phyloP scores from a whole-genome alignment of 495 filamentous ascomycete genomes.

The Trichoderma erinaceum region DNA sequence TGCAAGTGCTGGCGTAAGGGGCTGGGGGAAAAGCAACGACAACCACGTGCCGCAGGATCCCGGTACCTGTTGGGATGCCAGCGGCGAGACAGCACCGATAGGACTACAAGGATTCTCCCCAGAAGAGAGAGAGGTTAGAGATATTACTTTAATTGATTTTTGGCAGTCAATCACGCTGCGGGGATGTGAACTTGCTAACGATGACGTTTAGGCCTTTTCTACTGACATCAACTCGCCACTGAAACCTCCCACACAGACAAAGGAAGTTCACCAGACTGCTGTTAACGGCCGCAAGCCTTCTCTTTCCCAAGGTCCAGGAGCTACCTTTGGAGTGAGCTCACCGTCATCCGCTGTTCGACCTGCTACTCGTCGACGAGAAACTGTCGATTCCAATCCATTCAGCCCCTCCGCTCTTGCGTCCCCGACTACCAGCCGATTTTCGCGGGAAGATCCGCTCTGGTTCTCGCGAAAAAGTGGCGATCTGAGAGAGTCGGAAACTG shows the following conservation, averaged over 20 bases:
- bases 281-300: slow-evolving; percentile 68
- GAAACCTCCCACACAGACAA: slow-evolving; percentile 74
- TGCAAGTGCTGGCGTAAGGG: slow-evolving; percentile 54
- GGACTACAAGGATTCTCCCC: slow-evolving; percentile 69
- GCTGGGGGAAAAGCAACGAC: slow-evolving; percentile 75
- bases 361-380: slow-evolving; percentile 72
- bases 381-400: slow-evolving; percentile 71
- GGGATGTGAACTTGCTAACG: background rate
- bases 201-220: slow-evolving; percentile 55
- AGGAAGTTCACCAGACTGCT: slow-evolving; percentile 56
- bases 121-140: slow-evolving; percentile 72
- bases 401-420: slow-evolving; percentile 45
- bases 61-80: slow-evolving; percentile 84
- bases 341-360: slow-evolving; percentile 64
- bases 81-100: slow-evolving; percentile 66
- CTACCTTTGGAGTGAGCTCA: slow-evolving; percentile 46
- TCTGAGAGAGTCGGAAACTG: slow-evolving; percentile 39
- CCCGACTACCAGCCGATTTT: slow-evolving; percentile 44
- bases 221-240: slow-evolving; percentile 87
- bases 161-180: slow-evolving; percentile 13
- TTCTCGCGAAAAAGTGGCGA: slow-evolving; percentile 69
- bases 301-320: slow-evolving; percentile 51
- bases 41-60: slow-evolving; percentile 52
- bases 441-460: slow-evolving; percentile 50
- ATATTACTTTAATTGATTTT: slow-evolving; percentile 20